phyloP scores from a whole-genome alignment of 345 rosid genomes.

The Crucihimalaya himalaica region DNA sequence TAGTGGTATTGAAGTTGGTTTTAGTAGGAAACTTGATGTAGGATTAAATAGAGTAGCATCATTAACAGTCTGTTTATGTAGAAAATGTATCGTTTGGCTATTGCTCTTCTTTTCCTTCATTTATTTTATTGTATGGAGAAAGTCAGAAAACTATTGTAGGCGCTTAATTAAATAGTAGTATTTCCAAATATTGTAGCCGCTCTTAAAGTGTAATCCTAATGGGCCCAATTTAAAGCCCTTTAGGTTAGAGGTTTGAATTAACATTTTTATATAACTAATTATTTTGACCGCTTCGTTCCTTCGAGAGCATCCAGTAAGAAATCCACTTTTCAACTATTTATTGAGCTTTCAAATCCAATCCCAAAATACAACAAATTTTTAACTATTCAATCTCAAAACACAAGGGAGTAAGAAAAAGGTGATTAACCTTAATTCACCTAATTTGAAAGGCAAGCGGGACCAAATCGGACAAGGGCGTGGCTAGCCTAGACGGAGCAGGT shows the following conservation, averaged over 20 bases:
- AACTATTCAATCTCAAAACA: constrained; percentile 6
- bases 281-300: too few relatives aligned
- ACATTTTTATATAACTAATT: too few relatives aligned
- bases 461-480: constrained; percentile 66
- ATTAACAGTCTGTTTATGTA: constrained; percentile 29
- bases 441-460: constrained; percentile 50
- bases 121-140: background rate
- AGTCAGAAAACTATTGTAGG: constrained; percentile 3
- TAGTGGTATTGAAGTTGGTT: constrained; percentile 3
- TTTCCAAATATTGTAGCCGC: too few relatives aligned
- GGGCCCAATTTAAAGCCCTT: background rate
- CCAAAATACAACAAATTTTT: background rate
- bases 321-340: background rate
- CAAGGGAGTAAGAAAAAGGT: background rate
- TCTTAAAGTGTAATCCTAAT: background rate
- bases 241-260: too few relatives aligned
- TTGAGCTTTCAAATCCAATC: constrained; percentile 2
- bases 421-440: constrained; percentile 52
- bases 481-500: constrained; percentile 47
- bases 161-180: too few relatives aligned
- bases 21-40: constrained; percentile 25
- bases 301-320: background rate
- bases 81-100: constrained; percentile 20
- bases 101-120: constrained; percentile 13
- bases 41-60: constrained; percentile 27